Percentiles rank a stretch among this genome's conserved stretches.
These are phyloP conservation scores for Botryotinia convoluta DNA, from an alignment of 2,329 filamentous ascomycete genomes.

Conservation along the genomic window DNA sequence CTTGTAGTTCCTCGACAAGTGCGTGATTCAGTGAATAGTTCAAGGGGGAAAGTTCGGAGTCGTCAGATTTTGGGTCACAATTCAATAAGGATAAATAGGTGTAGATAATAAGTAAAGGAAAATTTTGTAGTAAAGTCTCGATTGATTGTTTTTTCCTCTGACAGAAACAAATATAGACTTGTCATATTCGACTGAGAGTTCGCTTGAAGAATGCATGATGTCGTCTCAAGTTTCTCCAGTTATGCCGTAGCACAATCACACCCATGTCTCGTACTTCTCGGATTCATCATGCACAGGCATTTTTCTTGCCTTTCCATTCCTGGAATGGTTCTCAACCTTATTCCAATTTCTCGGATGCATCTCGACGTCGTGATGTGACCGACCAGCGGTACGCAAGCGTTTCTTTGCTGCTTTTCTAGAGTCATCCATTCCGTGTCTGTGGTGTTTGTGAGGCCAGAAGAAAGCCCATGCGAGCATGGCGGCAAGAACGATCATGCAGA, in stretches of 20 bases:
- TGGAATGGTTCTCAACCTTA: not conserved
- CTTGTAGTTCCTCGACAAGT: not conserved
- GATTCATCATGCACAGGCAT: not conserved
- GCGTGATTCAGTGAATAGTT: not conserved
- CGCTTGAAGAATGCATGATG: not conserved
- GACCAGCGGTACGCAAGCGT: slow-evolving; percentile 11
- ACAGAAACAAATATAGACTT: not conserved
- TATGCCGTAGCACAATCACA: slow-evolving; percentile 5
- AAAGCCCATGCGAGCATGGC: slow-evolving; percentile 13
- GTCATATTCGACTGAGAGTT: not conserved
- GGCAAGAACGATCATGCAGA: slow-evolving; percentile 6
- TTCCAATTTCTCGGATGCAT: slow-evolving; percentile 12
- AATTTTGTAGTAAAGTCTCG: not conserved
- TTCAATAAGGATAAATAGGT: not conserved
- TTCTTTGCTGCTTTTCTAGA: not conserved
- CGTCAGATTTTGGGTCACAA: not conserved
- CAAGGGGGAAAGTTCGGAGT: not conserved
- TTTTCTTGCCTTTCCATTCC: not conserved
- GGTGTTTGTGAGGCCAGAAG: slow-evolving; percentile 6
- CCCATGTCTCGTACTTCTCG: not conserved
- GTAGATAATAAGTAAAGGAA: not conserved
- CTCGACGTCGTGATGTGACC: slow-evolving; percentile 9
- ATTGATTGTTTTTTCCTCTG: not conserved
- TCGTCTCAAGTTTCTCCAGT: not conserved
- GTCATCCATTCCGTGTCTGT: not conserved